Conservation (phyloP, 2,329 filamentous ascomycete species). For the Fusarium nygamai region DNA sequence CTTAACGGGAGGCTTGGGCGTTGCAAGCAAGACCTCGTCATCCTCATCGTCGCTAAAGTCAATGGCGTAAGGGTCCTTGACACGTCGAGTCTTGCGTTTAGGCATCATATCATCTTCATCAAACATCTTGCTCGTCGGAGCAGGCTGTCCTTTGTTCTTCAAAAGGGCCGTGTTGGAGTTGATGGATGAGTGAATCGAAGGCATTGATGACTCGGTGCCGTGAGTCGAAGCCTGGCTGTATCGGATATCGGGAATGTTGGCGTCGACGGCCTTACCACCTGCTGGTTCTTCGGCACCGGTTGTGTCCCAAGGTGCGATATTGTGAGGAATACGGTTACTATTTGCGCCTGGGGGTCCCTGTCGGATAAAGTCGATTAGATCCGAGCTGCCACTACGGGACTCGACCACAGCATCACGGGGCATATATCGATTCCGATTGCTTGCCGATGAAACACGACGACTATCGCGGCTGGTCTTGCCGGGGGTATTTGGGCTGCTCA, state of each 20-base stretch:
- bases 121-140: conserved; percentile 50
- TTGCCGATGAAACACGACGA: conserved; percentile 51
- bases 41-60: conserved; percentile 76
- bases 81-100: conserved; percentile 77
- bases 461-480: conserved; percentile 52
- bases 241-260: conserved; percentile 64
- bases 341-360: conserved; percentile 76
- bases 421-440: conserved; percentile 66
- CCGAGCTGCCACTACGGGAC: conserved; percentile 75
- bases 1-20: conserved; percentile 51
- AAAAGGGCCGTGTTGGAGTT: conserved; percentile 80
- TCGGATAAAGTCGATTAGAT: conserved; percentile 95
- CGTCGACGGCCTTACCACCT: conserved; percentile 60
- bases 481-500: conserved; percentile 43
- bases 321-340: conserved; percentile 77
- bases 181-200: conserved; percentile 69
- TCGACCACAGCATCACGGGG: conserved; percentile 77
- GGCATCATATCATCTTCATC: conserved; percentile 68
- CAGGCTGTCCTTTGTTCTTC: conserved; percentile 52
- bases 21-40: conserved; percentile 56
- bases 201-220: conserved; percentile 66
- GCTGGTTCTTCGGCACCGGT: conserved; percentile 85
- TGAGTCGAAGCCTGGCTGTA: conserved; percentile 66
- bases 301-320: conserved; percentile 84
- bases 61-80: conserved; percentile 93